Conservation (phyloP, 2,329 filamentous ascomycete genomes). For the Metarhizium robertsii region DNA sequence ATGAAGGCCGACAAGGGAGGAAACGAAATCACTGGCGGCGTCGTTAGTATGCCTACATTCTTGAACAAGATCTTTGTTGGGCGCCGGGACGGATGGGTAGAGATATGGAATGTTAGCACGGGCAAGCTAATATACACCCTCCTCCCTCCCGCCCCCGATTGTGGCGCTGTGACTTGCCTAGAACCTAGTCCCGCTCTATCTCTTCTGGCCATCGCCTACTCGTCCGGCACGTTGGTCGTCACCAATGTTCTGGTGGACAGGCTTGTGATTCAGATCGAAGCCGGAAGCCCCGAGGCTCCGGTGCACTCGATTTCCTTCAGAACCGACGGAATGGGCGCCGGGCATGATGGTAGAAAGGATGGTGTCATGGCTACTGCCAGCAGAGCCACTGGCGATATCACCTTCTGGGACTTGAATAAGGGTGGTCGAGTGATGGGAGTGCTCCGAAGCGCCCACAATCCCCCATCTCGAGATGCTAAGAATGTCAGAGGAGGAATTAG, state of each 20-base stretch:
- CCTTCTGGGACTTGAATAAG: slow-evolving; percentile 90
- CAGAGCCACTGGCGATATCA: slow-evolving; percentile 71
- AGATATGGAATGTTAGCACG: slow-evolving; percentile 96
- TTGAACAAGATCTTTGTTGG: slow-evolving; percentile 94
- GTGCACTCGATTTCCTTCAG: slow-evolving; percentile 84
- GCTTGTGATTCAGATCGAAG: slow-evolving; percentile 58
- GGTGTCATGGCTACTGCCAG: slow-evolving; percentile 94
- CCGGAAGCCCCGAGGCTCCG: slow-evolving; percentile 52
- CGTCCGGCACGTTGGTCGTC: slow-evolving; percentile 67
- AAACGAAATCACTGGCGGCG: slow-evolving; percentile 64
- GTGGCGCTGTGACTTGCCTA: slow-evolving; percentile 77
- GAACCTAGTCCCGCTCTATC: slow-evolving; percentile 78
- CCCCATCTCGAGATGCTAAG: slow-evolving; percentile 46
- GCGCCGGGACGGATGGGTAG: slow-evolving; percentile 76
- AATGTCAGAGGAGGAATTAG: slow-evolving; percentile 68
- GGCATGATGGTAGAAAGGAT: slow-evolving; percentile 72
- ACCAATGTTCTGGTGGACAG: slow-evolving; percentile 77
- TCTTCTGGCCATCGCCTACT: slow-evolving; percentile 80
- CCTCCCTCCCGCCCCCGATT: slow-evolving; percentile 60
- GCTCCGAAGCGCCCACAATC: slow-evolving; percentile 79
- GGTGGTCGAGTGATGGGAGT: slow-evolving; percentile 81
- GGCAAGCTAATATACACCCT: slow-evolving; percentile 88
- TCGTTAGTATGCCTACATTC: slow-evolving; percentile 87
- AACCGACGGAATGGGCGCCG: slow-evolving; percentile 79
- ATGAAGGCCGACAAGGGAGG: slow-evolving; percentile 46